A percentile compares a stretch with the other conserved stretches of the same genome.
phyloP scores from a whole-genome alignment of 768 basidiomycete genomes.

The Psilocybe tampanensis region DNA sequence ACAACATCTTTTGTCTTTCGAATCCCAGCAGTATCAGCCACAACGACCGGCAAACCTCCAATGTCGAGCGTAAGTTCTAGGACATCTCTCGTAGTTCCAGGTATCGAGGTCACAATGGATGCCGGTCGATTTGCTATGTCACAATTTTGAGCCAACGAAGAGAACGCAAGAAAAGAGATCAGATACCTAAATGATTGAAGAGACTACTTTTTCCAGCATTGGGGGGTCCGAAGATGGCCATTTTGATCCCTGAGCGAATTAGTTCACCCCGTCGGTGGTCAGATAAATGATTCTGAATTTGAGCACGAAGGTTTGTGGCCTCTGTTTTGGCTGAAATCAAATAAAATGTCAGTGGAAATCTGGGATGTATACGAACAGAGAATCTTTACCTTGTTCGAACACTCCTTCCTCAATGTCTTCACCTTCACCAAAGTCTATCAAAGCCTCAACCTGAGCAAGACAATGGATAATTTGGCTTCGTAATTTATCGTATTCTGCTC shows the following conservation, averaged over 20 bases:
- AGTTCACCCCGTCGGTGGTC: constrained; percentile 85
- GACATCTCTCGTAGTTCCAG: constrained; percentile 90
- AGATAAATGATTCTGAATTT: constrained; percentile 58
- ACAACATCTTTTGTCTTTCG: constrained; percentile 69
- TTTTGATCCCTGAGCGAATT: constrained; percentile 75
- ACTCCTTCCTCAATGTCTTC: constrained; percentile 88
- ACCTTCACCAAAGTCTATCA: constrained; percentile 93
- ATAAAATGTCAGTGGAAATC: not conserved
- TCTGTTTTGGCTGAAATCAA: constrained; percentile 44
- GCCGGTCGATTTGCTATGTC: constrained; percentile 78
- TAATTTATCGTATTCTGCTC: constrained; percentile 62
- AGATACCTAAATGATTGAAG: constrained; percentile 78
- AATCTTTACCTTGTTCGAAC: constrained; percentile 61
- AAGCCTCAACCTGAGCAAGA: constrained; percentile 80
- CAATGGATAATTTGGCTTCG: constrained; percentile 69
- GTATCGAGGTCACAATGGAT: constrained; percentile 85
- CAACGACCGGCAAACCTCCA: constrained; percentile 79
- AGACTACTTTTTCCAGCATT: constrained; percentile 94
- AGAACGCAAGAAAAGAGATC: constrained; percentile 1
- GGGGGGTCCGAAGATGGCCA: constrained; percentile 91
- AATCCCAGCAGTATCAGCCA: constrained; percentile 88
- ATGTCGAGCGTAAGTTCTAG: constrained; percentile 86
- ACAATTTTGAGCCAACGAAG: not conserved
- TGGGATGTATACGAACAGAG: not conserved
- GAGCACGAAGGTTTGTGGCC: constrained; percentile 48